These are phyloP conservation scores for Malassezia nana DNA, from an alignment of 1,284 basidiomycete genomes.

Conservation along the genomic window DNA sequence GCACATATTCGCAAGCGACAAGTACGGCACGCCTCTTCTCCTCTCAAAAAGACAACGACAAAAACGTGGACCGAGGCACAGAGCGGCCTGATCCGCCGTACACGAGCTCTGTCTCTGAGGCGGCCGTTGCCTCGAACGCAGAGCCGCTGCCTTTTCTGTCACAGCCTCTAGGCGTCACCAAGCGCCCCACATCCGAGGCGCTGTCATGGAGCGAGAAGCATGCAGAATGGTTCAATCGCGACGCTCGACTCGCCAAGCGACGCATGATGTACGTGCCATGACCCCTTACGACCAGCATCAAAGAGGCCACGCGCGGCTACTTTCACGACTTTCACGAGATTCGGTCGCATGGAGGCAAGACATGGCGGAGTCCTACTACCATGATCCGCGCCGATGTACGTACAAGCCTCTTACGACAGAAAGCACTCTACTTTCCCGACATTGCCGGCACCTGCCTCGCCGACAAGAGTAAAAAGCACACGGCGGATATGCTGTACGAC, in stretches of 20 bases:
- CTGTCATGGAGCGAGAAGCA: conserved; percentile 59
- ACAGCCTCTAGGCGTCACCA: conserved; percentile 62
- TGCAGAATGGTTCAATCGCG: conserved; percentile 60
- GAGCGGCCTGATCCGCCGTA: conserved; percentile 2
- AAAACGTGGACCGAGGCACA: neutral
- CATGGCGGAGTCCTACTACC: conserved; percentile 81
- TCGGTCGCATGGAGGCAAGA: conserved; percentile 76
- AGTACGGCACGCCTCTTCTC: neutral
- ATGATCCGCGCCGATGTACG: conserved; percentile 55
- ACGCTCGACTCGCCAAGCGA: conserved; percentile 27
- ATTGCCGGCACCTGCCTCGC: conserved; percentile 64
- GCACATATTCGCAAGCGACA: neutral
- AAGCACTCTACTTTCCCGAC: conserved; percentile 74
- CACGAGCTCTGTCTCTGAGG: conserved; percentile 10
- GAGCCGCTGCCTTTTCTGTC: conserved; percentile 56
- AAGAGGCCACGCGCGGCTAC: conserved; percentile 76
- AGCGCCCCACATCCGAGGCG: conserved; percentile 57
- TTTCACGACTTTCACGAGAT: conserved; percentile 80
- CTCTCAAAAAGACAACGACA: neutral
- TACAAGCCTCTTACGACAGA: conserved; percentile 15
- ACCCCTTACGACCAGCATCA: conserved; percentile 57
- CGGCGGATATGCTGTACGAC: conserved; percentile 65
- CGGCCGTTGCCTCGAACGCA: conserved; percentile 14
- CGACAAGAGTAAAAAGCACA: conserved; percentile 59
- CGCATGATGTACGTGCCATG: conserved; percentile 55